Percentiles rank a stretch among this genome's conserved stretches.
Conservation (phyloP, 345 rosid genomes). For the Salix viminalis region DNA sequence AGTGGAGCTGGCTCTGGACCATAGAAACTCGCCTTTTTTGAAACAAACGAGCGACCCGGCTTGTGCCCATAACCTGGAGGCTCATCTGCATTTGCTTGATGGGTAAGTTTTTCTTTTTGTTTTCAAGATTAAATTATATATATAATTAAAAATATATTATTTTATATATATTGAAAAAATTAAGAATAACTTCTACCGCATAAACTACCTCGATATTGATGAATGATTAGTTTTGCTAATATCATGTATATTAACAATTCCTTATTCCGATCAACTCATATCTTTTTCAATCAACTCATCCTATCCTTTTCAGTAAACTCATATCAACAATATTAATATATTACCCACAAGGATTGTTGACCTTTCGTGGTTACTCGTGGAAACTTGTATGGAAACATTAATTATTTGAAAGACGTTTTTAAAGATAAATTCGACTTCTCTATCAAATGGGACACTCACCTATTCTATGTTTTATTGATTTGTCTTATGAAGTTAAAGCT, state of each 20-base stretch:
- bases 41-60: conserved; percentile 43
- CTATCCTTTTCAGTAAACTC: not conserved
- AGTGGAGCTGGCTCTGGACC: conserved; percentile 62
- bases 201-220: no score
- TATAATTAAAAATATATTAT: no score
- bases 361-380: not conserved
- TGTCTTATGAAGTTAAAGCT: not conserved
- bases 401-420: no score
- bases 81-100: conserved; percentile 71
- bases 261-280: not conserved
- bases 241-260: no score
- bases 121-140: not conserved
- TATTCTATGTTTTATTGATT: not conserved
- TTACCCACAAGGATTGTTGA: no score
- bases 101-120: conserved; percentile 45
- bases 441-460: not conserved
- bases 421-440: not conserved
- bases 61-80: conserved; percentile 72
- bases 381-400: not conserved
- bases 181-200: no score
- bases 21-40: conserved; percentile 64
- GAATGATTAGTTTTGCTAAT: no score
- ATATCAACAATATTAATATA: not conserved
- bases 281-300: not conserved
- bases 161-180: no score